These are phyloP conservation scores for Didymella segeticola DNA, from an alignment of 2,329 filamentous ascomycete species.

Conservation along the genomic window DNA sequence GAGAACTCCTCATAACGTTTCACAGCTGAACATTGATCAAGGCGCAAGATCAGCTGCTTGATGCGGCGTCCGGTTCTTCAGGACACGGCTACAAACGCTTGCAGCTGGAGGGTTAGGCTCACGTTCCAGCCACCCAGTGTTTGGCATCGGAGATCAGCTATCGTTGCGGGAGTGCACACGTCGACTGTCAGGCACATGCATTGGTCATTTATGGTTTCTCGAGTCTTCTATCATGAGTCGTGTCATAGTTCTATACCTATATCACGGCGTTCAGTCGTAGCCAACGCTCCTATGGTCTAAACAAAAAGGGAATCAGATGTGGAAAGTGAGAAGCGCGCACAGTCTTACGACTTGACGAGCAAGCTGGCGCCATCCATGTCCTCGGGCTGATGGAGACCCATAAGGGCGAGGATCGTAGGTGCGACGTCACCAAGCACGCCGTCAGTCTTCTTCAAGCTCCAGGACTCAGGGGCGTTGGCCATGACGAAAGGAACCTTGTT, in stretches of 20 bases:
- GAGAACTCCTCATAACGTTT: too few relatives aligned
- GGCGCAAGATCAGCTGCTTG: background rate
- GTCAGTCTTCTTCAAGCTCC: constrained; percentile 80
- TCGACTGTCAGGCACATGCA: background rate
- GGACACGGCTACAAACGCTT: background rate
- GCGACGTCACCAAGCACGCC: constrained; percentile 97
- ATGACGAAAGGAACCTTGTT: constrained; percentile 99
- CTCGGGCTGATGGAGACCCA: constrained; percentile 88
- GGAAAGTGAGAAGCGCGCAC: background rate
- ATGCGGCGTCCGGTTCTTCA: background rate
- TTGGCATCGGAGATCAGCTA: background rate
- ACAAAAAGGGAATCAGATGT: constrained; percentile 14
- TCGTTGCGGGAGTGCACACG: background rate
- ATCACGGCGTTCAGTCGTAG: constrained; percentile 17
- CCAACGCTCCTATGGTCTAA: constrained; percentile 16
- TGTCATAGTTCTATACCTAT: constrained; percentile 19
- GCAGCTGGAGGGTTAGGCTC: background rate
- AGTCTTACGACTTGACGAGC: constrained; percentile 70
- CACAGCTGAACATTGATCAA: too few relatives aligned
- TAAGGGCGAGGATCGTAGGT: constrained; percentile 86
- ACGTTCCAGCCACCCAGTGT: background rate
- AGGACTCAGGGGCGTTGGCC: constrained; percentile 92
- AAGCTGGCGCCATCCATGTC: constrained; percentile 92
- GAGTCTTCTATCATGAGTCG: background rate
- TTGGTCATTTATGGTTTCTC: background rate